These are phyloP conservation scores for Penicillium canariense DNA, from an alignment of 495 filamentous ascomycete genomes.

Conservation along the genomic window DNA sequence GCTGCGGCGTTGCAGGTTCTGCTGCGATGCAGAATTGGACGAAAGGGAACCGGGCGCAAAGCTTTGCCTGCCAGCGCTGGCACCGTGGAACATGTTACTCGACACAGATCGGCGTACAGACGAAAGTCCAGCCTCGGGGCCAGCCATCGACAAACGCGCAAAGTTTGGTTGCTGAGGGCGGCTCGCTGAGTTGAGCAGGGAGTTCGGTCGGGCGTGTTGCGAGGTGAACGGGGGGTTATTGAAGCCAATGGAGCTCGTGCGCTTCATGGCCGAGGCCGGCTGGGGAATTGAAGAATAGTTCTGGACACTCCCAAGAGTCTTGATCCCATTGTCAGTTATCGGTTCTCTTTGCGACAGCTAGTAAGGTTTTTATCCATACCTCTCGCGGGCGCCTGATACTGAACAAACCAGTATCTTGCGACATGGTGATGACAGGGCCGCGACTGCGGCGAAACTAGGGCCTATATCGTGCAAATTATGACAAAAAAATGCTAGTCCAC, in stretches of 20 bases:
- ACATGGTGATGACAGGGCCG: slow-evolving; percentile 54
- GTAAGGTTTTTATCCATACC: slow-evolving; percentile 43
- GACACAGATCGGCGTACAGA: slow-evolving; percentile 86
- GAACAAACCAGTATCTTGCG: slow-evolving; percentile 72
- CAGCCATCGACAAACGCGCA: slow-evolving; percentile 75
- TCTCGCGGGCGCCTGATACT: slow-evolving; percentile 72
- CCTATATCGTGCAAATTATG: not conserved
- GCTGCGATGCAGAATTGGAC: slow-evolving; percentile 42
- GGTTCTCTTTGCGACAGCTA: slow-evolving; percentile 10
- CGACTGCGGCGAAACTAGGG: slow-evolving; percentile 26
- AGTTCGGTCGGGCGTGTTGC: slow-evolving; percentile 75
- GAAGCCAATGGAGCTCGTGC: slow-evolving; percentile 76
- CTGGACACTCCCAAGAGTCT: slow-evolving; percentile 78
- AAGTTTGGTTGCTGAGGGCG: slow-evolving; percentile 84
- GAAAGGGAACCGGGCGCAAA: slow-evolving; percentile 64
- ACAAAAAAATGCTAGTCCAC: not conserved
- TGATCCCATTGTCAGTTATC: slow-evolving; percentile 18
- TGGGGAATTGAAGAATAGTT: slow-evolving; percentile 80
- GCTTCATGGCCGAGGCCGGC: slow-evolving; percentile 92
- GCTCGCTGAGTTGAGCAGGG: slow-evolving; percentile 81
- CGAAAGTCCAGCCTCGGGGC: slow-evolving; percentile 70
- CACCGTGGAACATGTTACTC: slow-evolving; percentile 62
- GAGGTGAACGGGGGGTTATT: slow-evolving; percentile 63
- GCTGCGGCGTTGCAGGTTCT: slow-evolving; percentile 66
- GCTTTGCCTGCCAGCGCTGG: slow-evolving; percentile 60